Evolutionary conservation across 2,329 filamentous ascomycete species (phyloP), one percentile per base, ranked within the genome.

Genomic region (Cladosporium velox): DNA sequence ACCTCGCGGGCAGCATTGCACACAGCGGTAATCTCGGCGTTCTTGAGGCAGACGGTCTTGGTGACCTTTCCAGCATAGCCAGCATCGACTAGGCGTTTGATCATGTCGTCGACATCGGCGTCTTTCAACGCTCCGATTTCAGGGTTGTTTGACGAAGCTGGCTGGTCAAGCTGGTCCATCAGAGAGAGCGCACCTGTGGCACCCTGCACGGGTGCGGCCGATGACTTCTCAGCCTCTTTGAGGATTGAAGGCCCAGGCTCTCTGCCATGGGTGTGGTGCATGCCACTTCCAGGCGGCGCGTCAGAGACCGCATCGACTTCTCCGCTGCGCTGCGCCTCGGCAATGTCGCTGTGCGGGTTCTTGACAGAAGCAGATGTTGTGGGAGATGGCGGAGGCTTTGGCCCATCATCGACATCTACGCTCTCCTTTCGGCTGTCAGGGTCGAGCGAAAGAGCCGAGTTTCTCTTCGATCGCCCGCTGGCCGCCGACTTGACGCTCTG

Each of bases 1-100:
- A 94, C 86, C 78, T 99, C 95, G 66, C 93, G 88, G 3, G 91
- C 93, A 65, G 92, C 91, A 69, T 91, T 88, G 78, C 95, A 99
- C 70, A 99, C 94, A 67, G 94, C 93, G 57, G 90, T 91, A 70
- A 99, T 98, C 79, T 99, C 95, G 47, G 95, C 95, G 76, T 99
- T 98, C 83, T 97, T 97, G 67, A 99, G 84, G 73, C 93, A 97
- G 28, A 98, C 94, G 26, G 93, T 92, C 84, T 99, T 99, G 69
- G 95, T 98, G 72, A 97, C 92, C 79, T 99, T 99, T 70, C 93
- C 93, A 54, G 93, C 91, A 76, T 99, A 99, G 14, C 91, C 95
- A 11, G 95, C 94, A 78, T 99, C 95, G 64, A 99, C 83, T 52
- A 99, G 86, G 52, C 95, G 89, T 74, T 93, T 93, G 76, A 99